Percentiles rank a stretch among this genome's conserved stretches.
Conservation (phyloP, 2,329 filamentous ascomycete species). For the Paecilomyces sp. region DNA sequence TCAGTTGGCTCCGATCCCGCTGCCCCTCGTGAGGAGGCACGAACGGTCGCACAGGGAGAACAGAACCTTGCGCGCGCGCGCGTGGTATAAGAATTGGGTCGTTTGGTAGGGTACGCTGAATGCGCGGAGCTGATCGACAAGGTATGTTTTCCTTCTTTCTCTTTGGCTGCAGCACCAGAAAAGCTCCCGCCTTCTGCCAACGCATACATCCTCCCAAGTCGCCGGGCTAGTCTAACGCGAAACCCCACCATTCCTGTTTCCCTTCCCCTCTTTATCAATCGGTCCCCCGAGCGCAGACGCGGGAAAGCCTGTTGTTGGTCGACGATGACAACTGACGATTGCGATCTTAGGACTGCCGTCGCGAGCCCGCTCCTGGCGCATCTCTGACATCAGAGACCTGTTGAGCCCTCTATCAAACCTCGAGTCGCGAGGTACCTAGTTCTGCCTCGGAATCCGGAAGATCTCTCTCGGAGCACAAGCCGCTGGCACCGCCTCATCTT, state of each 20-base stretch:
- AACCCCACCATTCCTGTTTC: constrained; percentile 14
- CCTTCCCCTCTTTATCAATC: constrained; percentile 14
- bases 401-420: constrained; percentile 2
- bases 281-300: constrained; percentile 2
- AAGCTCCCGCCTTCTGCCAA: constrained; percentile 27
- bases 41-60: background rate
- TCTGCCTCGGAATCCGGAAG: constrained; percentile 4
- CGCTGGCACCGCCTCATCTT: constrained; percentile 21
- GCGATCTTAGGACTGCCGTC: constrained; percentile 16
- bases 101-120: constrained; percentile 15
- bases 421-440: background rate
- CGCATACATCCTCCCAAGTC: constrained; percentile 30
- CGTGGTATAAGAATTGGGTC: constrained; percentile 9
- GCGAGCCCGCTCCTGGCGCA: constrained; percentile 13
- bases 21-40: background rate
- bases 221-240: constrained; percentile 21
- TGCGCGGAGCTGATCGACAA: constrained; percentile 22
- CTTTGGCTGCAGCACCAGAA: constrained; percentile 19
- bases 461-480: constrained; percentile 11
- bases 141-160: constrained; percentile 23
- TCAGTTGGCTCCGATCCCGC: background rate
- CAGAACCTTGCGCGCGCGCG: constrained; percentile 6
- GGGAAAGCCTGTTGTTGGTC: constrained; percentile 1
- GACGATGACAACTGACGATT: constrained; percentile 3
- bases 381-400: constrained; percentile 18